These are phyloP conservation scores for Sphaerobolus stellatus DNA, from an alignment of 1,284 basidiomycete species.

Conservation along the genomic window DNA sequence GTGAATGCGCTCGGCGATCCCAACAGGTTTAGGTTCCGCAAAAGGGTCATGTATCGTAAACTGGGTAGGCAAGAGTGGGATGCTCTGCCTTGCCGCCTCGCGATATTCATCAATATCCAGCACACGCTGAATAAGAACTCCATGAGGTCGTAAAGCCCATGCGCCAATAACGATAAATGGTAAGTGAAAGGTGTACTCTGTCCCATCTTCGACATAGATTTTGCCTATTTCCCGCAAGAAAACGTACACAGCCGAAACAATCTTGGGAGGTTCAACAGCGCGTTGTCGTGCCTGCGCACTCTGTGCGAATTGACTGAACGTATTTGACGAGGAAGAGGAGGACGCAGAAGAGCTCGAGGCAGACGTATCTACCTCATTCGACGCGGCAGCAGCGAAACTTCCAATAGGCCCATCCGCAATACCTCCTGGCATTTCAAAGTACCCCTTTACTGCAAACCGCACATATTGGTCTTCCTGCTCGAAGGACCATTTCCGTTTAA, in stretches of 20 bases:
- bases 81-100: conserved; percentile 61
- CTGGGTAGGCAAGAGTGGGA: conserved; percentile 68
- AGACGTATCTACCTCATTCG: conserved; percentile 30
- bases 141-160: conserved; percentile 76
- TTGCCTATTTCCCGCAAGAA: conserved; percentile 75
- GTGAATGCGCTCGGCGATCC: conserved; percentile 15
- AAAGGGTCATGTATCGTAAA: conserved; percentile 77
- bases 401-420: conserved; percentile 18
- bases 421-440: conserved; percentile 54
- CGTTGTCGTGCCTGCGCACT: conserved; percentile 25
- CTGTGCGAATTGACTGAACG: conserved; percentile 37
- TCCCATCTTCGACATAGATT: conserved; percentile 72
- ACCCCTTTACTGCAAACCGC: conserved; percentile 74
- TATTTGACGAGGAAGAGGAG: conserved; percentile 29
- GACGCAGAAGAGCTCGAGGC: conserved; percentile 59
- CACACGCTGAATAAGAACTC: conserved; percentile 76
- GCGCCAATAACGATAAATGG: conserved; percentile 78
- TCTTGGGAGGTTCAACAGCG: conserved; percentile 16
- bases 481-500: conserved; percentile 76
- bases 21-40: conserved; percentile 68
- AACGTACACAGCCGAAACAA: conserved; percentile 64
- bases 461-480: conserved; percentile 67
- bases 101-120: conserved; percentile 64
- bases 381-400: conserved; percentile 41
- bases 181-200: conserved; percentile 75